These are phyloP conservation scores for Calonectria pseudoturangicola DNA, from an alignment of 2,329 filamentous ascomycete genomes.

Conservation along the genomic window DNA sequence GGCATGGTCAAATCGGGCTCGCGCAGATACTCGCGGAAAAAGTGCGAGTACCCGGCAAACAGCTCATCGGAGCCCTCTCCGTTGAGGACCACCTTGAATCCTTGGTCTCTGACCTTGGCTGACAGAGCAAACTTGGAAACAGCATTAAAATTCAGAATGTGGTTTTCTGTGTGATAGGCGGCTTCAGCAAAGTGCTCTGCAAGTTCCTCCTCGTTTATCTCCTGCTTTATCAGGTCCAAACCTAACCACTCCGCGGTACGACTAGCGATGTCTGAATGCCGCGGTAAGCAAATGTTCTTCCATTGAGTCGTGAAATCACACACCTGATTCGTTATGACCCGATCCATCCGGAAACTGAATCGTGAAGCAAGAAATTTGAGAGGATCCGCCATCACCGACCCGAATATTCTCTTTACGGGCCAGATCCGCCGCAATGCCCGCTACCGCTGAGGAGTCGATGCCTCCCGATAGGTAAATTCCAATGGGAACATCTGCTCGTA, in stretches of 20 bases:
- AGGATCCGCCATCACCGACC: neutral
- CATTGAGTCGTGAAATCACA: neutral
- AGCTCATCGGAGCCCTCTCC: conserved; percentile 25
- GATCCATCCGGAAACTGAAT: neutral
- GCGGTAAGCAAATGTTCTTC: neutral
- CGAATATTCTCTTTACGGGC: neutral
- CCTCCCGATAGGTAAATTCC: conserved; percentile 15
- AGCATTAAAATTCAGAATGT: neutral
- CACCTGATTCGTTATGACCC: conserved; percentile 15
- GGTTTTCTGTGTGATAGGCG: conserved; percentile 3
- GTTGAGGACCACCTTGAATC: conserved; percentile 7
- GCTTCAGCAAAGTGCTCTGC: neutral
- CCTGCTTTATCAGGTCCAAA: neutral
- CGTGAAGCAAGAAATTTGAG: conserved; percentile 13
- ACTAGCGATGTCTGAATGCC: neutral
- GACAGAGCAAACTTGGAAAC: conserved; percentile 21
- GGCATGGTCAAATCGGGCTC: conserved; percentile 14
- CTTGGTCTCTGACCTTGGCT: neutral
- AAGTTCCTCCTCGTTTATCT: neutral
- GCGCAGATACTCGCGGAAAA: conserved; percentile 1
- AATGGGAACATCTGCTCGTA: conserved; percentile 14
- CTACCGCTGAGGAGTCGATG: conserved; percentile 12
- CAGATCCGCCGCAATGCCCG: conserved; percentile 5
- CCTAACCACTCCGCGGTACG: conserved; percentile 17
- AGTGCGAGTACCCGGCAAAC: conserved; percentile 14